Percentiles rank a stretch among this genome's conserved stretches.
Evolutionary conservation across 352 stramenopile species (phyloP).

Genomic region (Globisporangium recalcitrans): DNA sequence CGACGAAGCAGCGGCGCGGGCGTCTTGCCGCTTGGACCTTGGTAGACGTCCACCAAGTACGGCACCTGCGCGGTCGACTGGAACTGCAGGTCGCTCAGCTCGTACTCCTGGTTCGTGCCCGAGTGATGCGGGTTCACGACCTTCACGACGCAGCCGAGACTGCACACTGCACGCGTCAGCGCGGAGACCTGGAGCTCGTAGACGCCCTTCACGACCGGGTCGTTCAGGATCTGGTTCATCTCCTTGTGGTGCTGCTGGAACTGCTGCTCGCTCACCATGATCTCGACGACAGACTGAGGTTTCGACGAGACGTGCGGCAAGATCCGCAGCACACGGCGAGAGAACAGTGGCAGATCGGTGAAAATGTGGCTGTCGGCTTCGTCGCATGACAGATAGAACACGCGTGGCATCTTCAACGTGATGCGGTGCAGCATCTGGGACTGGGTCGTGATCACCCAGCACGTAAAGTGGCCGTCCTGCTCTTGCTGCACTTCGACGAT

Average conservation of each 20-base stretch:
- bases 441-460: conserved; percentile 93
- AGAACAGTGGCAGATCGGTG: conserved; percentile 45
- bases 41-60: conserved; percentile 48
- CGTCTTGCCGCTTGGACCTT: conserved; percentile 11
- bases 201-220: conserved; percentile 80
- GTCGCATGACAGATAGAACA: conserved; percentile 61
- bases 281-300: conserved; percentile 54
- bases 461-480: conserved; percentile 83
- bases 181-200: conserved; percentile 93
- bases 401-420: conserved; percentile 59
- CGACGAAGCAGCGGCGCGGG: conserved; percentile 31
- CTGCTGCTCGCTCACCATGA: conserved; percentile 64
- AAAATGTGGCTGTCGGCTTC: conserved; percentile 79
- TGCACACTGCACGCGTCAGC: conserved; percentile 84
- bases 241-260: conserved; percentile 74
- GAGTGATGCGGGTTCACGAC: conserved; percentile 49
- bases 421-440: conserved; percentile 71
- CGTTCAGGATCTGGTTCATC: conserved; percentile 73
- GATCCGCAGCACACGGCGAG: conserved; percentile 50
- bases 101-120: conserved; percentile 42
- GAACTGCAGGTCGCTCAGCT: conserved; percentile 67
- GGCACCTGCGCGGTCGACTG: conserved; percentile 59
- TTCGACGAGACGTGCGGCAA: conserved; percentile 51
- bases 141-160: conserved; percentile 87
- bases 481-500: conserved; percentile 80